These are phyloP conservation scores for Phytophthora pistaciae DNA, from an alignment of 352 stramenopile species.

Conservation along the genomic window DNA sequence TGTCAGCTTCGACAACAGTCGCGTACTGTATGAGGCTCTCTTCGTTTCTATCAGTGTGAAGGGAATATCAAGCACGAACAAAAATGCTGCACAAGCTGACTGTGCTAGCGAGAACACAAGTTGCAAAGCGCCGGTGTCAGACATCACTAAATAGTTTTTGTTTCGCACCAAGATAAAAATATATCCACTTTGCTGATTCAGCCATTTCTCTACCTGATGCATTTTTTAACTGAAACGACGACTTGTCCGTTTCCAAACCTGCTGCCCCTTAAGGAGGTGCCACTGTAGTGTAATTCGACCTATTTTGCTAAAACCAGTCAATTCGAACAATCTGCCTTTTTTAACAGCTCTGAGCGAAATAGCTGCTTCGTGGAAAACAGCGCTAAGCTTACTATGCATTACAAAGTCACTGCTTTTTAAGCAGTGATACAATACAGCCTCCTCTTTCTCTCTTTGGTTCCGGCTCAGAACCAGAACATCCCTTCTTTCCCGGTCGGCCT, in stretches of 20 bases:
- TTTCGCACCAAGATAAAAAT: slow-evolving; percentile 4
- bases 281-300: too few species aligned
- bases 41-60: slow-evolving; percentile 17
- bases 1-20: slow-evolving; percentile 10
- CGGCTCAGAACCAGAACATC: too few species aligned
- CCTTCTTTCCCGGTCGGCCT: too few species aligned
- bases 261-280: slow-evolving; percentile 2
- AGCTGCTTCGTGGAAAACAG: too few species aligned
- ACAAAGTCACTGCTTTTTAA: too few species aligned
- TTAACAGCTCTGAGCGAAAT: too few species aligned
- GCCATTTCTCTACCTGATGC: slow-evolving; percentile 14
- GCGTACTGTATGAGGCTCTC: slow-evolving; percentile 14
- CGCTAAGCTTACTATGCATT: too few species aligned
- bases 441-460: too few species aligned
- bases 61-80: slow-evolving; percentile 5
- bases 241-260: neutral
- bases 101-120: slow-evolving; percentile 2
- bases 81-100: slow-evolving; percentile 15
- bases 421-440: too few species aligned
- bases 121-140: slow-evolving; percentile 8
- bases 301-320: too few species aligned
- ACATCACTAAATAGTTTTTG: slow-evolving; percentile 6
- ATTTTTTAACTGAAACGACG: slow-evolving; percentile 16
- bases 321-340: too few species aligned
- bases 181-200: neutral